These are phyloP conservation scores for Phytophthora podocarpi DNA, from an alignment of 352 stramenopile genomes.

Conservation along the genomic window DNA sequence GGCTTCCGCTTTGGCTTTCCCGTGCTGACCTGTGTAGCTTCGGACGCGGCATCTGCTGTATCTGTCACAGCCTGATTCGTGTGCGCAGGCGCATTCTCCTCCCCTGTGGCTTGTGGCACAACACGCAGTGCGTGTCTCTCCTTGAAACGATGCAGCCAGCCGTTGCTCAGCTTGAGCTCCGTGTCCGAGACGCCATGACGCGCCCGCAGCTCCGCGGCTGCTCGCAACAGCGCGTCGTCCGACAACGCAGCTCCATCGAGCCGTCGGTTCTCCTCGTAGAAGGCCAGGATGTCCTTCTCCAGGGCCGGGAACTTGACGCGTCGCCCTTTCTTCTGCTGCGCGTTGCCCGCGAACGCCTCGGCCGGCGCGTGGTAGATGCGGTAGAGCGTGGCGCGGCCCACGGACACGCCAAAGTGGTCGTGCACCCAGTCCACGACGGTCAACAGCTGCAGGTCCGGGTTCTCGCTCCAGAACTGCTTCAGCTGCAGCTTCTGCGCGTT, in stretches of 20 bases:
- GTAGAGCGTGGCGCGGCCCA: constrained; percentile 55
- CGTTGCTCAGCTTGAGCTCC: constrained; percentile 53
- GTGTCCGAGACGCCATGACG: constrained; percentile 37
- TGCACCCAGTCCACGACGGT: constrained; percentile 41
- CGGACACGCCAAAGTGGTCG: constrained; percentile 34
- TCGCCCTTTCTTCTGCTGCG: constrained; percentile 39
- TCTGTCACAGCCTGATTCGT: background rate
- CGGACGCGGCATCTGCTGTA: background rate
- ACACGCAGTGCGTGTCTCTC: constrained; percentile 33
- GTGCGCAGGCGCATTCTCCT: background rate
- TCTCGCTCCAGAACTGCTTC: constrained; percentile 38
- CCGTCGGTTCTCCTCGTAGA: constrained; percentile 25
- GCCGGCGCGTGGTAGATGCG: constrained; percentile 42
- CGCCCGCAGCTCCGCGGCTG: constrained; percentile 37
- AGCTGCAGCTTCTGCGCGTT: constrained; percentile 51
- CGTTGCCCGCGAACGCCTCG: constrained; percentile 35
- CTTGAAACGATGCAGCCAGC: constrained; percentile 55
- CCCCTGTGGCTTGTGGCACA: constrained; percentile 11
- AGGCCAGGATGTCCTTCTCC: constrained; percentile 41
- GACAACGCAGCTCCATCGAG: constrained; percentile 4
- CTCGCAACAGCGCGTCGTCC: constrained; percentile 35
- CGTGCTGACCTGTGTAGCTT: background rate
- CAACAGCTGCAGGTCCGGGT: constrained; percentile 36
- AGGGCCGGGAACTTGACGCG: constrained; percentile 54
- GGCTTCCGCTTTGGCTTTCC: constrained; percentile 20